Conservation (phyloP, 176 grass and related monocot species). For the Phyllostachys edulis region DNA sequence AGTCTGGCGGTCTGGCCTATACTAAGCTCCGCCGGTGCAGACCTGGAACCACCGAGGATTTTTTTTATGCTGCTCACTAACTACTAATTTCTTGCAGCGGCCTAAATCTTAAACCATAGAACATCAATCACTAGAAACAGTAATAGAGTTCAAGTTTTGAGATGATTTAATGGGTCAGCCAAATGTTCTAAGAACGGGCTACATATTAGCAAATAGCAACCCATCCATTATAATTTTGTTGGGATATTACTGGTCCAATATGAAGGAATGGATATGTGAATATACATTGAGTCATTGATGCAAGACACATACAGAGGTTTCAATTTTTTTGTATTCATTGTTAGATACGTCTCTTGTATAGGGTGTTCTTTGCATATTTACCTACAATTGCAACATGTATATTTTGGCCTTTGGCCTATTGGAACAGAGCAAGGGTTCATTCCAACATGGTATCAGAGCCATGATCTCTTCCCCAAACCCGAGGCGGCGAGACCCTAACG, state of each 20-base stretch:
- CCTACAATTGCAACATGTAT: no score
- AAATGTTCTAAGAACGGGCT: neutral
- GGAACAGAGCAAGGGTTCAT: no score
- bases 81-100: neutral
- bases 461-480: no score
- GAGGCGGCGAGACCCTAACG: no score
- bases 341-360: no score
- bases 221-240: neutral
- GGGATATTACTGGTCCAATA: neutral
- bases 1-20: no score
- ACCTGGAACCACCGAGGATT: neutral
- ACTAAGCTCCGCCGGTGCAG: neutral
- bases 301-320: neutral
- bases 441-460: no score
- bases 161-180: neutral
- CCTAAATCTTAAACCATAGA: neutral
- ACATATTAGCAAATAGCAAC: neutral
- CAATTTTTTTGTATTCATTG: neutral
- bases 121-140: neutral
- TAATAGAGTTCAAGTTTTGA: neutral
- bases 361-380: no score
- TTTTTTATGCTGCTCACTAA: slow-evolving; percentile 15
- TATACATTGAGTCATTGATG: neutral
- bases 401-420: no score
- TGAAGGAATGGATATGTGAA: neutral